These are phyloP conservation scores for Phoma sp. DNA, from an alignment of 2,329 filamentous ascomycete species.

Conservation along the genomic window DNA sequence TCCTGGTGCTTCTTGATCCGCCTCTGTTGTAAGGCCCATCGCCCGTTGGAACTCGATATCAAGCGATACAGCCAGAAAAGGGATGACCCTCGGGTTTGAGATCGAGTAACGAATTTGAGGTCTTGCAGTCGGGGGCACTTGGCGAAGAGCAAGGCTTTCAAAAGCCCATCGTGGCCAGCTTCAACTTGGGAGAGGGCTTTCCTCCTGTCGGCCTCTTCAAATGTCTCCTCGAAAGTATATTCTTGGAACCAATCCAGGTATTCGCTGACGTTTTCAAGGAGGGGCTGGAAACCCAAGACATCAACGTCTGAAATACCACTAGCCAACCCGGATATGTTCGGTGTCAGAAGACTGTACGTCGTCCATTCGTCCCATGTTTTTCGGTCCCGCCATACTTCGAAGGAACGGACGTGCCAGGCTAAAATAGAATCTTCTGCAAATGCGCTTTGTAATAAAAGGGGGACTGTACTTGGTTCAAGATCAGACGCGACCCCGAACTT, in stretches of 20 bases:
- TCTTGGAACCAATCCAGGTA: slow-evolving; percentile 8
- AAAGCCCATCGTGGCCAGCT: slow-evolving; percentile 3
- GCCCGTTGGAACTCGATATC: too few relatives aligned
- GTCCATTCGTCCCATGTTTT: slow-evolving; percentile 1
- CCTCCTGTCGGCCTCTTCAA: not conserved
- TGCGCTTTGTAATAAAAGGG: not conserved
- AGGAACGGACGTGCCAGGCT: slow-evolving; percentile 6
- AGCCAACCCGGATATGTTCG: too few relatives aligned
- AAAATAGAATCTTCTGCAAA: not conserved
- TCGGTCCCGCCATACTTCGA: slow-evolving; percentile 8
- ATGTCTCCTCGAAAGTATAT: not conserved
- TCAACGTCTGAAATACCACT: not conserved
- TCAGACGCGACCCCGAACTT: slow-evolving; percentile 3
- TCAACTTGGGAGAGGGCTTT: slow-evolving; percentile 1
- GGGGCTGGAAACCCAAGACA: not conserved
- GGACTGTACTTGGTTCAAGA: not conserved
- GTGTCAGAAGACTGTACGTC: not conserved
- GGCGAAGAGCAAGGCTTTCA: slow-evolving; percentile 12
- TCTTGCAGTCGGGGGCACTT: slow-evolving; percentile 1
- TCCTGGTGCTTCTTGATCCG: too few relatives aligned
- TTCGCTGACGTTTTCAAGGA: not conserved
- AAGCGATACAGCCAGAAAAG: not conserved
- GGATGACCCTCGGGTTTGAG: not conserved
- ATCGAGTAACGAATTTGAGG: slow-evolving; percentile 1
- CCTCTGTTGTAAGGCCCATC: too few relatives aligned